Evolutionary conservation across 176 grass and related monocot genomes (phyloP).

Genomic region (Carex littledalei): DNA sequence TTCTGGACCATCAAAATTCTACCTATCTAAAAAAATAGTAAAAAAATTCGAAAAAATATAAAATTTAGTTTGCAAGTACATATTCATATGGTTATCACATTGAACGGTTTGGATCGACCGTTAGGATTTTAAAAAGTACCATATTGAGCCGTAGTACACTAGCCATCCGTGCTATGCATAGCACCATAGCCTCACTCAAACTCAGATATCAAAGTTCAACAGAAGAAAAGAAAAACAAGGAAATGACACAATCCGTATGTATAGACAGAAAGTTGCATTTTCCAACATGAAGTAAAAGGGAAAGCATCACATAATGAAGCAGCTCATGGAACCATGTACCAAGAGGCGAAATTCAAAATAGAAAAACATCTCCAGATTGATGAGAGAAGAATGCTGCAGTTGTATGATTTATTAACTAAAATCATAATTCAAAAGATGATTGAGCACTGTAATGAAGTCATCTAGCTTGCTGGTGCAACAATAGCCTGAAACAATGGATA

Average conservation of each 20-base stretch:
- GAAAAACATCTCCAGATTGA: neutral
- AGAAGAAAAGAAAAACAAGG: neutral
- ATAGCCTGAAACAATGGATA: neutral
- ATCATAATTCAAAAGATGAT: neutral
- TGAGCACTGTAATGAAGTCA: neutral
- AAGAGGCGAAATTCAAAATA: neutral
- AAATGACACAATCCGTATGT: neutral
- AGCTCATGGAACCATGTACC: neutral
- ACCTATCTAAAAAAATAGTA: too few species aligned
- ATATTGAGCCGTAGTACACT: too few species aligned
- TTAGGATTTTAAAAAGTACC: too few species aligned
- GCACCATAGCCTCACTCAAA: too few species aligned
- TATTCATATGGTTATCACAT: too few species aligned
- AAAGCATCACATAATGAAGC: neutral
- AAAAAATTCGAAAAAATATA: too few species aligned
- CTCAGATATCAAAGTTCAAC: neutral
- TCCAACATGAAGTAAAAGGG: neutral
- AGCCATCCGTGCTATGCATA: too few species aligned
- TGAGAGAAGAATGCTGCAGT: neutral
- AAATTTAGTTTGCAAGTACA: too few species aligned
- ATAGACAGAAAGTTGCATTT: neutral
- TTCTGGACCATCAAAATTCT: too few species aligned
- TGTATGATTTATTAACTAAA: conserved; percentile 2
- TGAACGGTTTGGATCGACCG: too few species aligned
- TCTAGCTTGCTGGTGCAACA: conserved; percentile 9